phyloP scores from a whole-genome alignment of 2,329 filamentous ascomycete species.

The Eutypella sp. region DNA sequence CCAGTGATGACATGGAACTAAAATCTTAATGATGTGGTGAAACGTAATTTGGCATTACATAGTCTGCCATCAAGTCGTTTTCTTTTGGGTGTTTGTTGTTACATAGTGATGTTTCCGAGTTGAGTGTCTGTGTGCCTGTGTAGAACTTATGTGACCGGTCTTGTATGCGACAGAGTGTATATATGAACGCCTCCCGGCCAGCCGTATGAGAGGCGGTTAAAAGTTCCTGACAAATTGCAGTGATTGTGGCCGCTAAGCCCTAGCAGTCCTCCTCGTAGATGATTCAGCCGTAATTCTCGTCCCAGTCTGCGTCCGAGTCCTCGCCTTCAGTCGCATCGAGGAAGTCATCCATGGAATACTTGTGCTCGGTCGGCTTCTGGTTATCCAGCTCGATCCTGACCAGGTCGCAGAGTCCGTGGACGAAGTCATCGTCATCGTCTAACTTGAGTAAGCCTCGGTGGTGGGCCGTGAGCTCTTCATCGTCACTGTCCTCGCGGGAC shows the following conservation, averaged over 20 bases:
- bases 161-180: no score
- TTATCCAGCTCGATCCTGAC: slow-evolving; percentile 74
- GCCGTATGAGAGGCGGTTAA: no score
- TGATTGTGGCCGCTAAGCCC: no score
- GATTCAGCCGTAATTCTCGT: slow-evolving; percentile 31
- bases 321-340: slow-evolving; percentile 44
- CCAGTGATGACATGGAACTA: no score
- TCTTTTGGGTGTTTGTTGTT: neutral
- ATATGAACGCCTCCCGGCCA: no score
- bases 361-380: slow-evolving; percentile 63
- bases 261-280: neutral
- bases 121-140: no score
- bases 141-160: no score
- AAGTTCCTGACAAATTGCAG: no score
- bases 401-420: slow-evolving; percentile 66
- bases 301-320: slow-evolving; percentile 53
- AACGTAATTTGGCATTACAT: no score
- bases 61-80: neutral
- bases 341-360: slow-evolving; percentile 69
- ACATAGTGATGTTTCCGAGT: no score
- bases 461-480: slow-evolving; percentile 25
- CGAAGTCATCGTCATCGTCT: slow-evolving; percentile 25
- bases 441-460: slow-evolving; percentile 7
- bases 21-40: no score
- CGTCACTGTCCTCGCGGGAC: slow-evolving; percentile 27